Conservation (phyloP, 2,329 filamentous ascomycete genomes). For the Ceratocystis harringtonii region DNA sequence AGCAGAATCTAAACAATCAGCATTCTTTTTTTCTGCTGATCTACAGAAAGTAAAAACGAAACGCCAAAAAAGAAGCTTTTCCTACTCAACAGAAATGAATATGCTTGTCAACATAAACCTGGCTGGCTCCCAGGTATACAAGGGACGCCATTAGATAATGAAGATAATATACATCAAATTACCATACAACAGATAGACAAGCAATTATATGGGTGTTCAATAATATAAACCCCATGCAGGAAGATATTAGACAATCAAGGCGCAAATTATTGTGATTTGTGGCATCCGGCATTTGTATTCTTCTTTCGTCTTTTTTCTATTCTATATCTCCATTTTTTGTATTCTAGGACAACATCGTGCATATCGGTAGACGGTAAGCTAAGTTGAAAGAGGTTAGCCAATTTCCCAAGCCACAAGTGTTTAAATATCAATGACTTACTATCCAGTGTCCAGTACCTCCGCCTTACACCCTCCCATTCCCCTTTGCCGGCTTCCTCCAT, state of each 20-base stretch:
- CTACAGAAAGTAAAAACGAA: not conserved
- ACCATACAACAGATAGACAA: not conserved
- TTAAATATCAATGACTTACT: slow-evolving; percentile 31
- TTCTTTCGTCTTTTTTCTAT: not conserved
- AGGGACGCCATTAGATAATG: not conserved
- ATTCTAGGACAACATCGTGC: slow-evolving; percentile 51
- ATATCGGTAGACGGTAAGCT: slow-evolving; percentile 60
- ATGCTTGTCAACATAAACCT: not conserved
- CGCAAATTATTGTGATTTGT: slow-evolving; percentile 13
- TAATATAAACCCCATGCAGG: not conserved
- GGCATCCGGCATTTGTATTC: not conserved
- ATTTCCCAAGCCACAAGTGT: slow-evolving; percentile 14
- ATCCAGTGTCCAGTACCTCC: slow-evolving; percentile 79
- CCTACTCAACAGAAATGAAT: not conserved
- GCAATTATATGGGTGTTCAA: not conserved
- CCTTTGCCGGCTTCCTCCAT: slow-evolving; percentile 52
- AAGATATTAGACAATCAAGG: not conserved
- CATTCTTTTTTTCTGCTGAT: not conserved
- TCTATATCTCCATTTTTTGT: not conserved
- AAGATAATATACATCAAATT: not conserved
- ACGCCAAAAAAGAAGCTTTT: not conserved
- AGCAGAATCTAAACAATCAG: not conserved
- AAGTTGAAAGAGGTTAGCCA: slow-evolving; percentile 22
- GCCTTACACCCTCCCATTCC: slow-evolving; percentile 77
- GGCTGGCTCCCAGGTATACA: not conserved